Base-by-base conservation (phyloP, 345 rosid genomes). In the Draba incana region DNA sequence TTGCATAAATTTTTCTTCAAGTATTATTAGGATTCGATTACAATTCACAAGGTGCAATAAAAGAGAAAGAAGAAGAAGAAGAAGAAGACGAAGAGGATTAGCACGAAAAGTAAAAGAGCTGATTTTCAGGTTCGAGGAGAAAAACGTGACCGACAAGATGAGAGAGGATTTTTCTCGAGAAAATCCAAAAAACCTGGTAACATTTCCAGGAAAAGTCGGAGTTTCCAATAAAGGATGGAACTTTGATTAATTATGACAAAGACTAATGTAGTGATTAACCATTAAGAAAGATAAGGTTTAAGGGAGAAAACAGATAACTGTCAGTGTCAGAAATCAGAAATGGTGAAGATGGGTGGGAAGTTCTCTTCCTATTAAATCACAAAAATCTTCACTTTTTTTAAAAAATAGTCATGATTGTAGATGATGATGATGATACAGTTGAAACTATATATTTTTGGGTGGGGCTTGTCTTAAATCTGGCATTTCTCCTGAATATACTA, bases 61-160 rank as follows among this genome's bases (percentile, higher is more conserved):
- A 20, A 20, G 20, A 20, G 20, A 20, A 20, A 20, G 20, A 20
- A 20, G 20, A 20, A 20, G 20, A 20, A 13, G 4, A 39, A 25
- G 23, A 25, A 13, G 4, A 39, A 25, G 23, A 25, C 6, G 25
- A 47, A 69, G 57, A 48, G 46, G n/a, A 52, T 51, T 31, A 45
- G 51, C 42, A 69, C 37, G 2, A 6, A 54, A 25, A 62, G 54
- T 38, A 20, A 51, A 12, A 25, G 20, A 43, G 28, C 38, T 61
- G 44, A n/a, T 25, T 38, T 45, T 10, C 13, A 70, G 67, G 15
- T 30, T 41, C 27, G 60, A 63, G 46, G 49, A 53, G 4, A 31
- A 61, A 61, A 51, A 68, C 69, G 75, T 66, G 75, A 64, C 66
- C 80, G 66, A 74, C 76, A 46, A 79, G 81, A 71, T 74, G 84